These are phyloP conservation scores for Sarcodon sp. DNA, from an alignment of 768 basidiomycete genomes.

Conservation along the genomic window DNA sequence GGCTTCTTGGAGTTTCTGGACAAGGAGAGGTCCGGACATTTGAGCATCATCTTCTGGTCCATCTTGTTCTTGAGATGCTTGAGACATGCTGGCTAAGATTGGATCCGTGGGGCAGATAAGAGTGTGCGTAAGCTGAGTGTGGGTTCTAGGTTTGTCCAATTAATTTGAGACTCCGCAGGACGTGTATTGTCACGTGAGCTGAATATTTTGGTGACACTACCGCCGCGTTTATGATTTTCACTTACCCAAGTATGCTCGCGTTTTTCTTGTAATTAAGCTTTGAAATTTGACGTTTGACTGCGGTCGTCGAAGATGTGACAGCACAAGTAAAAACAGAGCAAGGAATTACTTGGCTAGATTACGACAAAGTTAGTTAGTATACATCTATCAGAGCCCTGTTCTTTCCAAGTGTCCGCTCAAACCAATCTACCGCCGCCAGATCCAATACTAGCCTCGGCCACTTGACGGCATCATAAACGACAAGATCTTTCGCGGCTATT, in stretches of 20 bases:
- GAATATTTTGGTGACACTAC: too few species aligned
- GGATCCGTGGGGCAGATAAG: not conserved
- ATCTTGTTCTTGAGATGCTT: slow-evolving; percentile 32
- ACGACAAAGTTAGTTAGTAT: not conserved
- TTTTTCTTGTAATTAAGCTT: too few species aligned
- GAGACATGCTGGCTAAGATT: slow-evolving; percentile 31
- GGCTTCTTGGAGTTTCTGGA: slow-evolving; percentile 75
- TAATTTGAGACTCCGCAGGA: not conserved
- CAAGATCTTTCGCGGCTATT: slow-evolving; percentile 49
- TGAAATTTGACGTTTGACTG: not conserved
- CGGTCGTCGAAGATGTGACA: not conserved
- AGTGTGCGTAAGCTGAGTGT: not conserved
- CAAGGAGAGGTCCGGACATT: slow-evolving; percentile 71
- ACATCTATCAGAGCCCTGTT: not conserved
- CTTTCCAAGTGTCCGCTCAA: slow-evolving; percentile 53
- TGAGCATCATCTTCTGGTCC: slow-evolving; percentile 34
- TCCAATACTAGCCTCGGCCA: slow-evolving; percentile 80
- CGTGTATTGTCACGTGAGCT: slow-evolving; percentile 3
- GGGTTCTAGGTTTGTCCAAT: not conserved
- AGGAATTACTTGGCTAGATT: too few species aligned
- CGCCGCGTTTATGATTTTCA: too few species aligned
- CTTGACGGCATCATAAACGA: slow-evolving; percentile 74
- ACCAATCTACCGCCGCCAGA: slow-evolving; percentile 64
- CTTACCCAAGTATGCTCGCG: too few species aligned
- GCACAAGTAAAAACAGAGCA: not conserved